Conservation (phyloP, 495 filamentous ascomycete genomes). For the Trichoderma parareesei region DNA sequence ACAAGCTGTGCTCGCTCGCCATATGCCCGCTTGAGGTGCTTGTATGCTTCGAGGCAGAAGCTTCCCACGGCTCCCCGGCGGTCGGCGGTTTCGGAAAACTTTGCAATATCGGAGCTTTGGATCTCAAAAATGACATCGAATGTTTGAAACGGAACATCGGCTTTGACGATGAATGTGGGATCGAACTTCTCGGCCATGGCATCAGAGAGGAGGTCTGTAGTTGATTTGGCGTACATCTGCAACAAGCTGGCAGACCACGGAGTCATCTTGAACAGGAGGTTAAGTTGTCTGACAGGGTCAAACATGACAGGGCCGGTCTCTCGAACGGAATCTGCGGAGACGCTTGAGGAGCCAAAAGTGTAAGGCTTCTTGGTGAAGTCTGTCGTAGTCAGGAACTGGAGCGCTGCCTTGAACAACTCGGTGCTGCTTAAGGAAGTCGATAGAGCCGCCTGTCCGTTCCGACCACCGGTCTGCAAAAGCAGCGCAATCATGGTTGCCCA, state of each 20-base stretch:
- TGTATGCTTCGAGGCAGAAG: slow-evolving; percentile 47
- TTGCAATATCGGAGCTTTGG: slow-evolving; percentile 15
- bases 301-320: slow-evolving; percentile 43
- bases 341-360: slow-evolving; percentile 33
- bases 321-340: slow-evolving; percentile 25
- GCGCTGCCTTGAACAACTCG: slow-evolving; percentile 84
- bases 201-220: slow-evolving; percentile 66
- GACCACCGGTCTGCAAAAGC: slow-evolving; percentile 65
- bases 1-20: slow-evolving; percentile 66
- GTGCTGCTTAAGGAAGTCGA: slow-evolving; percentile 78
- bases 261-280: slow-evolving; percentile 88
- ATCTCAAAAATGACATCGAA: slow-evolving; percentile 57
- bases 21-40: slow-evolving; percentile 57
- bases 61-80: slow-evolving; percentile 24
- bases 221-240: slow-evolving; percentile 61
- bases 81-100: slow-evolving; percentile 19
- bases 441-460: slow-evolving; percentile 59
- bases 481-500: slow-evolving; percentile 75
- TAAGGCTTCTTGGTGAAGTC: slow-evolving; percentile 60
- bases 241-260: slow-evolving; percentile 68
- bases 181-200: slow-evolving; percentile 72
- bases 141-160: slow-evolving; percentile 54
- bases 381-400: slow-evolving; percentile 71
- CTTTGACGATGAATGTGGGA: slow-evolving; percentile 67
- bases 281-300: slow-evolving; percentile 65